Base-by-base conservation (phyloP, 2,329 filamentous ascomycete genomes). In the Aureobasidium melanogenum region DNA sequence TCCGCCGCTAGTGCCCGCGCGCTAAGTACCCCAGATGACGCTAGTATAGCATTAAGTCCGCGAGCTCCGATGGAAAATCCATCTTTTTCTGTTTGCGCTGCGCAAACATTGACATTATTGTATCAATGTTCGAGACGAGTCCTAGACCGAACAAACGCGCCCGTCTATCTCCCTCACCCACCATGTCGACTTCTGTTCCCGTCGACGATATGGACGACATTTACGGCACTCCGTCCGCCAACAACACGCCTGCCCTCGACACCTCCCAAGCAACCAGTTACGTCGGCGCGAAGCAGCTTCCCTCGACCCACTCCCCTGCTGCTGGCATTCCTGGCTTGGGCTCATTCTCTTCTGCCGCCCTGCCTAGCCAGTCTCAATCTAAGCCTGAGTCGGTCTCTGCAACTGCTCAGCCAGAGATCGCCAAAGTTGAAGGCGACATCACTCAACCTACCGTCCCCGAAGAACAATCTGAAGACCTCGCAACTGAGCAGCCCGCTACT, bases 121-220 rank as follows among this genome's bases (percentile, higher is more conserved):
- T 44, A 54, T 8, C 50, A 22, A 59, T 59, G 56, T 59, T 59
- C 17, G 44, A 59, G 22, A 39, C 30, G 32, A 61, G 59, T 55
- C 59, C 59, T 7, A 34, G 61, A 38, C 54, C 61, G 17, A 44
- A 56, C 41, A 62, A 62, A 44, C 56, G 52, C 10, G 26, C 61
- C 5, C 52, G 61, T 59, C 36, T 46, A n/a, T 58, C 44, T 19
- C 34, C 36, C 19, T 38, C 51, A n/a, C 47, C 61, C 46, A 36
- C 58, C 43, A 62, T 62, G 60, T 44, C 54, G 26, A 32, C 28
- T 28, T 36, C 62, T 24, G 32, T 32, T 36, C 56, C 52, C 44
- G 34, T 50, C 56, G 69, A 70, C 47, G 70, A 68, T 32, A 69
- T 68, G 67, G 68, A 71, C 58, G 70, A 73, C 57, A 65, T 73